Evolutionary conservation across 495 filamentous ascomycete genomes (phyloP), one percentile per base, ranked within the genome.

Genomic region (Baudoinia panamericana): DNA sequence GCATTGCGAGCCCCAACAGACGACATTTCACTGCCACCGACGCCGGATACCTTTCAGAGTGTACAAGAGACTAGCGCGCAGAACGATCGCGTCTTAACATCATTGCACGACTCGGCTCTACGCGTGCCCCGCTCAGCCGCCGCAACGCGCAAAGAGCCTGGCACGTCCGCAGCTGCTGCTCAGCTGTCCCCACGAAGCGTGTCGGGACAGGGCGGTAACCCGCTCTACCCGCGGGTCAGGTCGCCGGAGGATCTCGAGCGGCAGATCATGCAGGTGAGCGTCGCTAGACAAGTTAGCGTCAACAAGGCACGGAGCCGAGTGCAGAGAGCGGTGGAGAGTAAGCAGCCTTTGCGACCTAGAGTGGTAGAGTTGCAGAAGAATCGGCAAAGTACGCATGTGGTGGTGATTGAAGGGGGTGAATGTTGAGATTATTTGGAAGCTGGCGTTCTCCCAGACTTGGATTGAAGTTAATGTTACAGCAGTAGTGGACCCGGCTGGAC

Each of bases 201-300:
- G 17, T 3, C 13, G 27, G 18, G 17, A 23, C 11, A 47, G 15
- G 3, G 18, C 5, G 9, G 12, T 4, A 11, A 21, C 5, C 15
- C 31, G 5, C 30, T 28, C 2, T 41, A 45, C 24, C 41, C 36
- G 17, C 34, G 29, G 5, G 16, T 45, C 17, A 45, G 27, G 18
- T 18, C 25, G 5, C 41, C 41, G 11, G 36, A 17, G 17, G 46
- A 50, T 36, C 39, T 48, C 27, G 45, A 48, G 32, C 15, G 34
- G 24, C 47, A 45, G 21, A 50, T 45, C 15, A 42, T 50, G 30
- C 47, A 50, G 22, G 47, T 50, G 8, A 34, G 26, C 18, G 42
- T 50, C 18, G 47, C 47, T 15, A 22, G 47, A 24, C 35, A 45
- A 25, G 47, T 50, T 17, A 41, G 36, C 18, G 42, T 50, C 1